phyloP scores from a whole-genome alignment of 208 protist genomes.

The Perkinsela sp. region DNA sequence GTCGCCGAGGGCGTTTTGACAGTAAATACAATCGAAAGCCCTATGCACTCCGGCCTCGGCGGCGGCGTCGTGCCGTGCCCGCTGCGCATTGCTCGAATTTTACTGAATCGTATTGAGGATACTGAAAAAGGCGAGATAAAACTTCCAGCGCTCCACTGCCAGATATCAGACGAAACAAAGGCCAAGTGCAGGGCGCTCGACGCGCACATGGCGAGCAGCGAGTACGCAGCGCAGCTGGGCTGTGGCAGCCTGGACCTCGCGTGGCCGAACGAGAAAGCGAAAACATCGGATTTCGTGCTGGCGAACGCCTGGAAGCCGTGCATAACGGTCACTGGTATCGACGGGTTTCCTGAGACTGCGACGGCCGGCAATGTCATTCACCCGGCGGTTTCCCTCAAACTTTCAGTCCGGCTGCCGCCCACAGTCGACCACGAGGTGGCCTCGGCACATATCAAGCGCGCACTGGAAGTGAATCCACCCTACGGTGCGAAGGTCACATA shows the following conservation, averaged over 20 bases:
- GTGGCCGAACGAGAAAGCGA: conserved; percentile 10
- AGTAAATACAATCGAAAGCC: conserved; percentile 43
- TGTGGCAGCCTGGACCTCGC: conserved; percentile 11
- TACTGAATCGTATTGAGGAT: conserved; percentile 73
- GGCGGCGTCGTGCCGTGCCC: conserved; percentile 73
- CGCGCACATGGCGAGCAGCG: too few species aligned
- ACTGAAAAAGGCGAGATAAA: conserved; percentile 52
- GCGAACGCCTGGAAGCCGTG: conserved; percentile 68
- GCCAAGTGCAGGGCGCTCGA: conserved; percentile 20
- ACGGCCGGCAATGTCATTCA: conserved; percentile 75
- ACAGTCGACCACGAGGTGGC: conserved; percentile 17
- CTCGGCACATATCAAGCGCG: conserved; percentile 16
- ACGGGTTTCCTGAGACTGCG: conserved; percentile 35
- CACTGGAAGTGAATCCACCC: conserved; percentile 56
- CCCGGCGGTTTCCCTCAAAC: conserved; percentile 44
- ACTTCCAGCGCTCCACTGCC: conserved; percentile 32
- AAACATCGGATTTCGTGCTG: conserved; percentile 37
- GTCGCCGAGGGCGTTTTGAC: conserved; percentile 36
- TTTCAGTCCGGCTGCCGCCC: conserved; percentile 72
- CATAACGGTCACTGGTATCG: conserved; percentile 52
- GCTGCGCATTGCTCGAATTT: conserved; percentile 56
- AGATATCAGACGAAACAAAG: conserved; percentile 36
- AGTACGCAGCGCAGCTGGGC: conserved; percentile 15
- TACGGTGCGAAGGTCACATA: conserved; percentile 64
- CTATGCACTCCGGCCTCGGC: conserved; percentile 62